Conservation (phyloP, 2,329 filamentous ascomycete species). For the Stagonosporopsis tanaceti region DNA sequence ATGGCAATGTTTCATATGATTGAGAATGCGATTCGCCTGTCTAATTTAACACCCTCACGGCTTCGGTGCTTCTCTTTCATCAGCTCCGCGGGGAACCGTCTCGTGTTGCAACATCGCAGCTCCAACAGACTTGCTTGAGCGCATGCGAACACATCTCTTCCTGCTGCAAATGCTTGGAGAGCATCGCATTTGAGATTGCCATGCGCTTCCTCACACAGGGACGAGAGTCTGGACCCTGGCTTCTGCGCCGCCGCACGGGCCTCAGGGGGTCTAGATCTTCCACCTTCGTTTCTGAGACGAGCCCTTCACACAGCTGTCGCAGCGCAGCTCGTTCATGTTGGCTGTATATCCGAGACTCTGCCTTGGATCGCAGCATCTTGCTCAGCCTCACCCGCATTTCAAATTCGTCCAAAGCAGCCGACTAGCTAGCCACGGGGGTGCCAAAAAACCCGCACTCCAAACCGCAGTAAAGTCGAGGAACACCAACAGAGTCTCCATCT, state of each 20-base stretch:
- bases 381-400: slow-evolving; percentile 7
- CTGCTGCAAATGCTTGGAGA: neutral
- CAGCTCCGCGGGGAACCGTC: neutral
- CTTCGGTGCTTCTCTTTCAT: neutral
- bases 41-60: neutral
- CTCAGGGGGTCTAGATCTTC: slow-evolving; percentile 12
- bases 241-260: neutral
- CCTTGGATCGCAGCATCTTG: neutral
- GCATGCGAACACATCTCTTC: neutral
- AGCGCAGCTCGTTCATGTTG: neutral
- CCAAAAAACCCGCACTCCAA: too few relatives aligned
- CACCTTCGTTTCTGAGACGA: slow-evolving; percentile 1
- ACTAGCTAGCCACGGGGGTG: neutral
- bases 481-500: too few relatives aligned
- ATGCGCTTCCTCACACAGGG: slow-evolving; percentile 10
- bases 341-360: slow-evolving; percentile 4
- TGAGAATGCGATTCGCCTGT: slow-evolving; percentile 5
- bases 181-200: slow-evolving; percentile 4
- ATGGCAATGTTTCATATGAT: neutral
- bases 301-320: neutral
- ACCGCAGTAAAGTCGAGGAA: too few relatives aligned
- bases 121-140: neutral
- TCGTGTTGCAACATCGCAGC: neutral
- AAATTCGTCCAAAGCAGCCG: neutral
- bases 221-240: slow-evolving; percentile 5